Evolutionary conservation across 2,329 filamentous ascomycete genomes (phyloP).

Genomic region (Zymoseptoria pseudotritici): DNA sequence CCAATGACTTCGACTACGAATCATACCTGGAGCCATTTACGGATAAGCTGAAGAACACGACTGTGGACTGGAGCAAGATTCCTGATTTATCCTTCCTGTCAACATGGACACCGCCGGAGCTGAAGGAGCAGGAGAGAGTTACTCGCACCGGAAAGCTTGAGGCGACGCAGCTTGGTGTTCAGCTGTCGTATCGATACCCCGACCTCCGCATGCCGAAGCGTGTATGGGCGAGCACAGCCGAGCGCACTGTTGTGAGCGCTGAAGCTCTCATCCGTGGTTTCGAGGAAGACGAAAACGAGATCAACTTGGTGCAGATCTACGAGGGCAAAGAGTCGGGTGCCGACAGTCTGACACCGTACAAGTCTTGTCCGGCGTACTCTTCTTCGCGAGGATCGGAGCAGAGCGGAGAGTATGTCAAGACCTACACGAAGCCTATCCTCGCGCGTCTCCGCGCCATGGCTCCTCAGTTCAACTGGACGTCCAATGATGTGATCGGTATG

Average conservation of each 20-base stretch:
- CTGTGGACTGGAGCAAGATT: constrained; percentile 51
- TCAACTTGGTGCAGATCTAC: constrained; percentile 49
- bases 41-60: constrained; percentile 52
- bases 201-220: constrained; percentile 46
- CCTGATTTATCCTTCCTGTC: constrained; percentile 50
- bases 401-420: constrained; percentile 31
- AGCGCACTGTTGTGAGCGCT: constrained; percentile 53
- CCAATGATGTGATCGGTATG: constrained; percentile 56
- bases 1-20: constrained; percentile 48
- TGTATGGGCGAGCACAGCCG: constrained; percentile 57
- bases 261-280: constrained; percentile 52
- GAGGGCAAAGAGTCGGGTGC: constrained; percentile 53
- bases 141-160: constrained; percentile 56
- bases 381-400: constrained; percentile 51
- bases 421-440: constrained; percentile 55
- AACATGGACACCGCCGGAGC: constrained; percentile 48
- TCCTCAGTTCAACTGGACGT: constrained; percentile 56
- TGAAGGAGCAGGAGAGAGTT: constrained; percentile 51
- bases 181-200: constrained; percentile 53
- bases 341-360: constrained; percentile 57
- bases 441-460: constrained; percentile 48
- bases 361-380: constrained; percentile 57
- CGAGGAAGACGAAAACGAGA: constrained; percentile 43
- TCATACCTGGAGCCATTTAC: constrained; percentile 45
- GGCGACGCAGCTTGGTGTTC: constrained; percentile 51